phyloP scores from a whole-genome alignment of 2,329 filamentous ascomycete species.

The Penicillium sp. region DNA sequence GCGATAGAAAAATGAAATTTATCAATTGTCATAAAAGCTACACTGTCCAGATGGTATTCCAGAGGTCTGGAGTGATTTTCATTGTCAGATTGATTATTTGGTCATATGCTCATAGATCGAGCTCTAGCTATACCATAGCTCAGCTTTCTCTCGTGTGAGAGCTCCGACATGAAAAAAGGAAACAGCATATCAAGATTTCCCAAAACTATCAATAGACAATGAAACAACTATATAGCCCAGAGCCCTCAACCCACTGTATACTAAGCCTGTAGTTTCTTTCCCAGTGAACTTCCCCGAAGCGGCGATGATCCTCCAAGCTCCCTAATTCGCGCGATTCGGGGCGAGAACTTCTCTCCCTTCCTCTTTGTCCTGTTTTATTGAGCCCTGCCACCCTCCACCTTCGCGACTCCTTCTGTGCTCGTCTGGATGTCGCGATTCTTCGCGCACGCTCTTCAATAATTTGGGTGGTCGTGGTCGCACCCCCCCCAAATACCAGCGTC shows the following conservation, averaged over 20 bases:
- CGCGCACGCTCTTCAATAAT: slow-evolving; percentile 16
- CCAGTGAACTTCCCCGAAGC: slow-evolving; percentile 18
- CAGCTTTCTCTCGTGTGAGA: neutral
- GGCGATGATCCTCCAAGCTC: slow-evolving; percentile 24
- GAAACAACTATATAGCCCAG: neutral
- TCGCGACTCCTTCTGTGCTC: slow-evolving; percentile 4
- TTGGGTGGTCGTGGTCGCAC: slow-evolving; percentile 21
- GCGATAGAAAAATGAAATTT: neutral
- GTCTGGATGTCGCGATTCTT: slow-evolving; percentile 22
- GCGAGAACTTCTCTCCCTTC: slow-evolving; percentile 25
- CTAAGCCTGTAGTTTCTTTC: slow-evolving; percentile 5
- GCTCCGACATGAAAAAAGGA: neutral
- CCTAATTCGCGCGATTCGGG: slow-evolving; percentile 22
- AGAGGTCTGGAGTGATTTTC: neutral
- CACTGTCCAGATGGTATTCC: neutral
- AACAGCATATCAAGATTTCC: neutral
- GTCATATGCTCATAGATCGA: neutral
- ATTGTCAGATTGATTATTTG: neutral
- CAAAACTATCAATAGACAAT: neutral
- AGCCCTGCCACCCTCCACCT: slow-evolving; percentile 8
- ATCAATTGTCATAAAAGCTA: neutral
- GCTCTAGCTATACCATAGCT: neutral
- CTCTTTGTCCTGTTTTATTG: slow-evolving; percentile 21
- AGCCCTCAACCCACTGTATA: neutral
- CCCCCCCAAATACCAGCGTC: slow-evolving; percentile 23